Percentiles rank a stretch among this genome's conserved stretches.
phyloP scores from a whole-genome alignment of 176 grass and related monocot genomes.

The Carex myosuroides region DNA sequence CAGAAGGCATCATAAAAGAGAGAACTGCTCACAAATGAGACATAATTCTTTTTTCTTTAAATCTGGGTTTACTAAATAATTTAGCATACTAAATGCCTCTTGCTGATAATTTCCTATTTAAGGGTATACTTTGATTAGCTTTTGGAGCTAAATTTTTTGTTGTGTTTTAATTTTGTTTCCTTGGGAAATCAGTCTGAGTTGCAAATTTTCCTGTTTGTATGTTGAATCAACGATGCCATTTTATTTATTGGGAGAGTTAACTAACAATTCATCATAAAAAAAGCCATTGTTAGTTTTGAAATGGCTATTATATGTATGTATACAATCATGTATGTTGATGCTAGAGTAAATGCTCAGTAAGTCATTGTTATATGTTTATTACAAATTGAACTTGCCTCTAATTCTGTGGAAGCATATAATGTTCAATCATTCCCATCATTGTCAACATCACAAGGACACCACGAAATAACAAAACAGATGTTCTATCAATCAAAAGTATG shows the following conservation, averaged over 20 bases:
- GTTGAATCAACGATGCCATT: neutral
- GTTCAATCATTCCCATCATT: no score
- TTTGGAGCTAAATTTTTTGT: neutral
- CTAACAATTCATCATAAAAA: neutral
- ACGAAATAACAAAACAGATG: no score
- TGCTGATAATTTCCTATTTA: neutral
- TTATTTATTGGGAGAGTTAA: neutral
- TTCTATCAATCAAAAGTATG: no score
- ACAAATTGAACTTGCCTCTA: no score
- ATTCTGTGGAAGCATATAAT: no score
- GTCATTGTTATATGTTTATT: no score
- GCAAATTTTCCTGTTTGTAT: neutral
- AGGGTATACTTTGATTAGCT: neutral
- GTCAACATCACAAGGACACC: no score
- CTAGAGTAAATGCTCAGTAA: no score
- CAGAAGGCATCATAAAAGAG: slow-evolving; percentile 55
- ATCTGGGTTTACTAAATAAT: neutral
- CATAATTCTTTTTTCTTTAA: neutral
- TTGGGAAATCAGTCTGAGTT: neutral
- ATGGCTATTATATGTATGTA: no score
- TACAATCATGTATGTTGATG: no score
- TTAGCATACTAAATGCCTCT: neutral
- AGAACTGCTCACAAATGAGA: slow-evolving; percentile 33
- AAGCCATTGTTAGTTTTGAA: no score
- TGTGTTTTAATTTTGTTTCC: neutral